phyloP scores from a whole-genome alignment of 352 stramenopile species.

The Phytophthora hybrid region DNA sequence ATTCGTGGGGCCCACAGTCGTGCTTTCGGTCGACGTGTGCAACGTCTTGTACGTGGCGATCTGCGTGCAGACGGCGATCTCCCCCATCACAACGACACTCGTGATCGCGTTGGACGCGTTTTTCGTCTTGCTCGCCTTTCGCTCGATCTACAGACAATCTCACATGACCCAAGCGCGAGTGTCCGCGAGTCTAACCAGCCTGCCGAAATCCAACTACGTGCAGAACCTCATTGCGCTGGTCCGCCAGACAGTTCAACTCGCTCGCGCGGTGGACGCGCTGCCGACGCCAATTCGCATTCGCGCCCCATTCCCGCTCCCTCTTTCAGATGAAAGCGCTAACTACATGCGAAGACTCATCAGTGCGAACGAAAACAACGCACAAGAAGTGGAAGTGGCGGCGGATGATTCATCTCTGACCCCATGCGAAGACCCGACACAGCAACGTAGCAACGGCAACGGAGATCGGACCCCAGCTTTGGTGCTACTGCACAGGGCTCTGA shows the following conservation, averaged over 20 bases:
- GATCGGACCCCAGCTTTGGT: neutral
- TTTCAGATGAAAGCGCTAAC: neutral
- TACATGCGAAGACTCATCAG: neutral
- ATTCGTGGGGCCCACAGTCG: constrained; percentile 23
- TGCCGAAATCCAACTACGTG: neutral
- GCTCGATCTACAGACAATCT: constrained; percentile 20
- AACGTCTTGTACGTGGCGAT: constrained; percentile 38
- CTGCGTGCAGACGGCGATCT: constrained; percentile 41
- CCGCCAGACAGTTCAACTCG: neutral
- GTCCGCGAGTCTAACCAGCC: neutral
- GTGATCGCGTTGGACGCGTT: constrained; percentile 35
- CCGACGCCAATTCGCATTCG: neutral
- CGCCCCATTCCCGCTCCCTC: neutral
- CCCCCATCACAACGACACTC: constrained; percentile 11
- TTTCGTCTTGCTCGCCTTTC: constrained; percentile 13
- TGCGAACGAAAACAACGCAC: neutral
- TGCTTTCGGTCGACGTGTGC: constrained; percentile 47
- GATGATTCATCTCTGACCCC: neutral
- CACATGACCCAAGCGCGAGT: neutral
- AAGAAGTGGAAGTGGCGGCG: neutral
- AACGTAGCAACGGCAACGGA: neutral
- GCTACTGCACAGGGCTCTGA: neutral
- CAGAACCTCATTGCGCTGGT: neutral
- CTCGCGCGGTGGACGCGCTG: neutral
- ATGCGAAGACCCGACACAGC: neutral